phyloP scores from a whole-genome alignment of 2,329 filamentous ascomycete species.

The Drechslerella coelobrocha region DNA sequence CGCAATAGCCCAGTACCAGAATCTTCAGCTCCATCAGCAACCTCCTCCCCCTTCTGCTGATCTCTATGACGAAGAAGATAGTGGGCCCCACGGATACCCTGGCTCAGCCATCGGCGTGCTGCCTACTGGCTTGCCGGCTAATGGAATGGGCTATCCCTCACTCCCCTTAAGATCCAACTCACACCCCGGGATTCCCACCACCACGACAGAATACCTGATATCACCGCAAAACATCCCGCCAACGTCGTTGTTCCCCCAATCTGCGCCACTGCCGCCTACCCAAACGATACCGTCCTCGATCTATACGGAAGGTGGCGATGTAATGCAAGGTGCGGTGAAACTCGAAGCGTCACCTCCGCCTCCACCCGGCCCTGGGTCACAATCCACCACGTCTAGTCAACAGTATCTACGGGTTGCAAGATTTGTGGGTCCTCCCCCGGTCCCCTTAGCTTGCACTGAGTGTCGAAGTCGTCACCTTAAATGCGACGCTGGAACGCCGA shows the following conservation, averaged over 20 bases:
- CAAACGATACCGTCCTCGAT: slow-evolving; percentile 49
- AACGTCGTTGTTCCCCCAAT: slow-evolving; percentile 44
- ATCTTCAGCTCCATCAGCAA: slow-evolving; percentile 48
- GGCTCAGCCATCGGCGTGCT: slow-evolving; percentile 45
- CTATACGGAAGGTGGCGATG: slow-evolving; percentile 46
- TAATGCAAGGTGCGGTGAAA: slow-evolving; percentile 48
- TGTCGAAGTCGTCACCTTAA: slow-evolving; percentile 65
- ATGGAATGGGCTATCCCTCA: slow-evolving; percentile 48
- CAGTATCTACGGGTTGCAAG: slow-evolving; percentile 54
- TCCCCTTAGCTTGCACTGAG: slow-evolving; percentile 62
- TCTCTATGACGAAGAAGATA: slow-evolving; percentile 47
- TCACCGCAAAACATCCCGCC: slow-evolving; percentile 44
- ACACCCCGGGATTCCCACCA: slow-evolving; percentile 43
- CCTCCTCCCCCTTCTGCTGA: slow-evolving; percentile 47
- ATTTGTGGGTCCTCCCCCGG: slow-evolving; percentile 55
- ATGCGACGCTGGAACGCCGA: slow-evolving; percentile 63
- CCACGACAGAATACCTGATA: slow-evolving; percentile 46
- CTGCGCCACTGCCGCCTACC: slow-evolving; percentile 22
- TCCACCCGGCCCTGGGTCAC: slow-evolving; percentile 21
- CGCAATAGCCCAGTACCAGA: slow-evolving; percentile 49
- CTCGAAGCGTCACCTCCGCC: slow-evolving; percentile 45
- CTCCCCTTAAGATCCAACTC: slow-evolving; percentile 51
- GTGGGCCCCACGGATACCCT: slow-evolving; percentile 50
- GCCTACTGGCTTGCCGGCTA: slow-evolving; percentile 44
- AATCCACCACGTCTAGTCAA: slow-evolving; percentile 24